Evolutionary conservation across 208 protist species (phyloP).

Genomic region (Acanthamoeba royreba): DNA sequence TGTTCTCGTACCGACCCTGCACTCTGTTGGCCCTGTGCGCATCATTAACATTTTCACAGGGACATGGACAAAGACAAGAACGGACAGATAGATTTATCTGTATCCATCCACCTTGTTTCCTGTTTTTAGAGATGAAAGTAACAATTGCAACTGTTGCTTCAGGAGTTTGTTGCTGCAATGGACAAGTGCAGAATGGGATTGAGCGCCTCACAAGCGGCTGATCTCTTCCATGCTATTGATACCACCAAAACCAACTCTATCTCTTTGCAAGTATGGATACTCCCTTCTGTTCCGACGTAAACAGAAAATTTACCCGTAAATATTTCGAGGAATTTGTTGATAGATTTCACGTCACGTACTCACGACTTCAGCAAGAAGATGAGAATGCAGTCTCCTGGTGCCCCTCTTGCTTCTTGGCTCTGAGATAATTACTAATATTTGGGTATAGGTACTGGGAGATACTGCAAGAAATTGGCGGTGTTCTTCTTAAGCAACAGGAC

Average conservation of each 20-base stretch:
- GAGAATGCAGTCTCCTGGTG: not conserved
- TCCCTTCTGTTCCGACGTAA: not conserved
- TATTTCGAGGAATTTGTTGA: not conserved
- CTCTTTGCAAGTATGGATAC: not conserved
- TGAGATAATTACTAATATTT: not conserved
- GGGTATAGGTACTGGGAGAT: not conserved
- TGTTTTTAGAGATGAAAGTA: too few relatives aligned
- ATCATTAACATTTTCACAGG: not conserved
- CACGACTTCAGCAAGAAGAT: not conserved
- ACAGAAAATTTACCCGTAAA: not conserved
- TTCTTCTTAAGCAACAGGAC: not conserved
- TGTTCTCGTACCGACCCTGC: not conserved
- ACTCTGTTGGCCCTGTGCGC: not conserved
- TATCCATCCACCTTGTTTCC: not conserved
- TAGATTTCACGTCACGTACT: not conserved
- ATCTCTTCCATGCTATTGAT: not conserved
- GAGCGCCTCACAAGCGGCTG: not conserved
- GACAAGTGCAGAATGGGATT: not conserved
- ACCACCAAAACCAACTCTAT: not conserved
- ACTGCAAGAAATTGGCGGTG: not conserved
- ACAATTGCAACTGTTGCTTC: not conserved
- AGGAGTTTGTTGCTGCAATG: not conserved
- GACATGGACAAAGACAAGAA: not conserved
- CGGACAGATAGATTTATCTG: not conserved
- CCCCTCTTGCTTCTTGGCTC: not conserved